phyloP scores from a whole-genome alignment of 1,139 yeast genomes.

The Meyerozyma guilliermondii region DNA sequence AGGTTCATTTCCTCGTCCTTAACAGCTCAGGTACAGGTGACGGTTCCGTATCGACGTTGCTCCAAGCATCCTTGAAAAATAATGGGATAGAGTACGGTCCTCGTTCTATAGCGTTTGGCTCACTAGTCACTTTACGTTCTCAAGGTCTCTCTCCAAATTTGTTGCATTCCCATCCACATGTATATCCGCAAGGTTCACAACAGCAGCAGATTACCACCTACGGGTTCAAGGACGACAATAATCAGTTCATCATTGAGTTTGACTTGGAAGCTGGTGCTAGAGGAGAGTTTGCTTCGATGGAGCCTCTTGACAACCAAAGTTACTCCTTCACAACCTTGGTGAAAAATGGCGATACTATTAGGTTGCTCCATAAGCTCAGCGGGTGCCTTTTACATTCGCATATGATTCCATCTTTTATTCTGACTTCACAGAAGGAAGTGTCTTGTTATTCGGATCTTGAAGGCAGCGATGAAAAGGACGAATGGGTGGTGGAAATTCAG shows the following conservation, averaged over 20 bases:
- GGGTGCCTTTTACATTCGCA: constrained; percentile 61
- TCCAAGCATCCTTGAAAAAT: constrained; percentile 62
- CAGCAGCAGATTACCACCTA: constrained; percentile 77
- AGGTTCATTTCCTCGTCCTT: constrained; percentile 71
- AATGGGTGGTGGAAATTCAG: constrained; percentile 67
- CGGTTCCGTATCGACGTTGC: constrained; percentile 64
- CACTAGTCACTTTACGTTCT: constrained; percentile 60
- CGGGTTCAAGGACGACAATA: constrained; percentile 67
- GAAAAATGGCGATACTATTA: constrained; percentile 48
- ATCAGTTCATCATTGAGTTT: constrained; percentile 55
- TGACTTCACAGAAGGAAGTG: constrained; percentile 53
- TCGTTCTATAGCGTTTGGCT: constrained; percentile 57
- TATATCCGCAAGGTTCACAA: constrained; percentile 67
- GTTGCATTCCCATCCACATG: constrained; percentile 64
- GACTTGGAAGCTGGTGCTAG: constrained; percentile 20
- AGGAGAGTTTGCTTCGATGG: constrained; percentile 28
- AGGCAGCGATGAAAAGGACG: constrained; percentile 58
- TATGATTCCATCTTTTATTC: constrained; percentile 49
- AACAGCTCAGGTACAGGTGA: constrained; percentile 78
- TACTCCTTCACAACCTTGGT: constrained; percentile 18
- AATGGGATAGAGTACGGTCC: constrained; percentile 53
- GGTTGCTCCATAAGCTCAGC: constrained; percentile 52
- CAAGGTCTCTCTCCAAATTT: constrained; percentile 70
- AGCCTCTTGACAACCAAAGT: constrained; percentile 24
- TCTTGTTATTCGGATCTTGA: constrained; percentile 60